Conservation (phyloP, 176 grass and related monocot species). For the Rhipidocladum racemiflorum region DNA sequence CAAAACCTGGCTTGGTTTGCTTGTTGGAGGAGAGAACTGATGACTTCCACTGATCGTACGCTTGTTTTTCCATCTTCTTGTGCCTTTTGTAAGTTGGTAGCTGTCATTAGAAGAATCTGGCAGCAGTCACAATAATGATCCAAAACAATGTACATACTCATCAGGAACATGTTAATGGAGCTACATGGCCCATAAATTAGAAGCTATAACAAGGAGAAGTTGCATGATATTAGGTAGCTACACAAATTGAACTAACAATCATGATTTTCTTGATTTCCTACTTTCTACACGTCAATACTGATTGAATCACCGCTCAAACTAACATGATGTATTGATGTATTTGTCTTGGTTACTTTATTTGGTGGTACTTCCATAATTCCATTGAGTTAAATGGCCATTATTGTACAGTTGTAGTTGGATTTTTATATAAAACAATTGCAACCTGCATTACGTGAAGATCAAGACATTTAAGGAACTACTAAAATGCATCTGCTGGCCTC, state of each 20-base stretch:
- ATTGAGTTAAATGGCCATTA: neutral
- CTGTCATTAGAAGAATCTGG: constrained; percentile 42
- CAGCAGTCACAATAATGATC: neutral
- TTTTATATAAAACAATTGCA: neutral
- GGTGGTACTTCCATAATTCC: neutral
- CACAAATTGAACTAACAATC: neutral
- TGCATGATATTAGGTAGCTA: neutral
- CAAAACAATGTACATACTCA: neutral
- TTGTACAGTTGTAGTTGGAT: neutral
- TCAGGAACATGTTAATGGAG: neutral
- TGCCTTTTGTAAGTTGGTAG: constrained; percentile 82
- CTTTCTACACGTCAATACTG: neutral
- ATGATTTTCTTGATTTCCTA: neutral
- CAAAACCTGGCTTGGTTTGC: constrained; percentile 57
- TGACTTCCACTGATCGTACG: constrained; percentile 77
- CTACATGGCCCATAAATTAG: neutral
- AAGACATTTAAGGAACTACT: neutral
- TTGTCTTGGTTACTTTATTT: neutral
- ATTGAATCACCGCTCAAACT: neutral
- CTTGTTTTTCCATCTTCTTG: constrained; percentile 76
- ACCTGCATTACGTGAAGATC: neutral
- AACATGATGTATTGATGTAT: neutral
- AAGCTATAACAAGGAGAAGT: neutral
- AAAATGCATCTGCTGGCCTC: neutral
- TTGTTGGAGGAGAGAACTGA: constrained; percentile 77